Conservation (phyloP, 768 basidiomycete genomes). For the Phlegmacium glaucopus region DNA sequence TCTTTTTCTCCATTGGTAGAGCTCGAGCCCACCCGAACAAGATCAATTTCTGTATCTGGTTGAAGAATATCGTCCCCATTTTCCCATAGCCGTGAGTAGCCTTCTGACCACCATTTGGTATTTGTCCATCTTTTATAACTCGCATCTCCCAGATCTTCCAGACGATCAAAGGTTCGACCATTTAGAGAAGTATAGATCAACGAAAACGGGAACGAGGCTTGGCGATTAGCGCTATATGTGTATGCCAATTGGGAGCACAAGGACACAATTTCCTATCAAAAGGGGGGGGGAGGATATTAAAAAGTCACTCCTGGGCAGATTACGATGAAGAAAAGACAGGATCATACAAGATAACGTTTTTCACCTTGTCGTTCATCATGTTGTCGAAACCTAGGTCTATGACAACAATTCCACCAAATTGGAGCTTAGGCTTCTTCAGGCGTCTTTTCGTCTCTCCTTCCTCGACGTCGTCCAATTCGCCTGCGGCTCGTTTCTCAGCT, state of each 20-base stretch:
- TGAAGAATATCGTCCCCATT: conserved; percentile 10
- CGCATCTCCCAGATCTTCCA: conserved; percentile 63
- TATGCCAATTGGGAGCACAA: conserved; percentile 89
- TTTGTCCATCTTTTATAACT: conserved; percentile 77
- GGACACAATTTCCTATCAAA: conserved; percentile 80
- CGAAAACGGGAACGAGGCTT: conserved; percentile 64
- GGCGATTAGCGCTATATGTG: conserved; percentile 85
- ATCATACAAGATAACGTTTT: conserved; percentile 24
- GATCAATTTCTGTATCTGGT: conserved; percentile 1
- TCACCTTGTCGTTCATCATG: conserved; percentile 88
- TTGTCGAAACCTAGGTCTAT: conserved; percentile 93
- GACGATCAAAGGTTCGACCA: conserved; percentile 60
- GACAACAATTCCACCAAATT: conserved; percentile 65
- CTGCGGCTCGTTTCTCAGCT: conserved; percentile 59
- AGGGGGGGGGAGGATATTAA: no score
- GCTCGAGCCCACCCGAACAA: background rate
- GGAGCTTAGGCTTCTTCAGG: conserved; percentile 38
- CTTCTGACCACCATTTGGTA: conserved; percentile 80
- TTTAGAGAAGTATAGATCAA: conserved; percentile 80
- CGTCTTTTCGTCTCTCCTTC: conserved; percentile 32
- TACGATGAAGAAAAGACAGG: conserved; percentile 11
- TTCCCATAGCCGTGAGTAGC: conserved; percentile 69
- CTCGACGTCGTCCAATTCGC: conserved; percentile 54
- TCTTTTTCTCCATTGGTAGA: background rate
- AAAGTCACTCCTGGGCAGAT: conserved; percentile 1